Evolutionary conservation across 352 stramenopile species (phyloP).

Genomic region (Pythium myriotylum): DNA sequence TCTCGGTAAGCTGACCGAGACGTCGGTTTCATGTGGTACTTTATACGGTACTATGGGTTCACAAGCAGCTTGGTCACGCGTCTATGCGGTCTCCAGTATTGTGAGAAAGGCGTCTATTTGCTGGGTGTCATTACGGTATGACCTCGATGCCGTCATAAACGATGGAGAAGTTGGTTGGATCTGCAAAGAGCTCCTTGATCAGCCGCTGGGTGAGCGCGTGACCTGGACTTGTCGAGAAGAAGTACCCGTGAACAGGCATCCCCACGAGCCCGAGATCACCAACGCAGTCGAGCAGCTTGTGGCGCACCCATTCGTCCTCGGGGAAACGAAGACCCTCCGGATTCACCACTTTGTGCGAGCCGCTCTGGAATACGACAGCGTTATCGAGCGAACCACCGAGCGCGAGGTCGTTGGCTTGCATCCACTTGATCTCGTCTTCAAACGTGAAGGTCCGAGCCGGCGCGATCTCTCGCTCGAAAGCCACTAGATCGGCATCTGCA

Average conservation of each 20-base stretch:
- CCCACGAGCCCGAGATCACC: constrained; percentile 63
- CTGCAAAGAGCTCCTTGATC: constrained; percentile 49
- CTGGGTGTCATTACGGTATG: no score
- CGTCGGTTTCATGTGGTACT: no score
- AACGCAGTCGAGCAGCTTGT: constrained; percentile 79
- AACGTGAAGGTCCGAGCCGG: constrained; percentile 74
- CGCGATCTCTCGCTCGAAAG: constrained; percentile 46
- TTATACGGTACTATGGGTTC: no score
- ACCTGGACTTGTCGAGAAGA: constrained; percentile 65
- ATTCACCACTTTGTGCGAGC: constrained; percentile 37
- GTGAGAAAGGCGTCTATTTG: no score
- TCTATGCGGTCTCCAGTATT: no score
- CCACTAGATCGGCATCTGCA: constrained; percentile 25
- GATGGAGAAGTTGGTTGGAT: constrained; percentile 47
- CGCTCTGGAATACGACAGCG: constrained; percentile 58
- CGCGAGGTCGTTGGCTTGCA: constrained; percentile 55
- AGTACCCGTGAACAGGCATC: constrained; percentile 62
- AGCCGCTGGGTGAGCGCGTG: constrained; percentile 67
- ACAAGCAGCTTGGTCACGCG: no score
- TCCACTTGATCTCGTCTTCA: constrained; percentile 65
- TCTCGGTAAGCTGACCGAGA: no score
- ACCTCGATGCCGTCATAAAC: no score
- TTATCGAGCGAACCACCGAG: constrained; percentile 65
- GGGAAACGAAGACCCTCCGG: constrained; percentile 50
- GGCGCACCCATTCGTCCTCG: constrained; percentile 63